These are phyloP conservation scores for Dryas integrifolia DNA, from an alignment of 331 rosid species.

Conservation along the genomic window DNA sequence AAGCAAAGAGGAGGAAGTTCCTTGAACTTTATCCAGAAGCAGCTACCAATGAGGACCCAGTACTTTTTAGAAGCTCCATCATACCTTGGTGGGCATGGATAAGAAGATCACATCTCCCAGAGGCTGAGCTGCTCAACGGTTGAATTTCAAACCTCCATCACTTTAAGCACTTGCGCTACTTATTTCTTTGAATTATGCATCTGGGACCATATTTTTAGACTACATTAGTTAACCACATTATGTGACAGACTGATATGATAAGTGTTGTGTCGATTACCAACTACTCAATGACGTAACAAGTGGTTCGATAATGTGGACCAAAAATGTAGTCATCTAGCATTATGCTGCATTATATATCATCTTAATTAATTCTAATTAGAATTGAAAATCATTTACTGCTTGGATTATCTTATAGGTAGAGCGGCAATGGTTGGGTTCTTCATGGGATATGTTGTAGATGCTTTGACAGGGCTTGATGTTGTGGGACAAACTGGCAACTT, in stretches of 20 bases:
- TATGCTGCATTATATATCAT: not conserved
- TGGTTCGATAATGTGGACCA: no score
- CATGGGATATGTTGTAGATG: constrained; percentile 41
- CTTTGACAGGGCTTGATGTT: constrained; percentile 35
- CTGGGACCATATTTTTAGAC: no score
- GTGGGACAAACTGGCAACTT: constrained; percentile 45
- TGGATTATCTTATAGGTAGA: constrained; percentile 24
- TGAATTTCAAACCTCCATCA: not conserved
- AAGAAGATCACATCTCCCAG: constrained; percentile 29
- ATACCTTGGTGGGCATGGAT: constrained; percentile 57
- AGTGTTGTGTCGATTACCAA: no score
- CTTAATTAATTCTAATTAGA: not conserved
- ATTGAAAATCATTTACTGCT: no score
- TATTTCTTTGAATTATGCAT: not conserved
- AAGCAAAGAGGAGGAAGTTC: constrained; percentile 51
- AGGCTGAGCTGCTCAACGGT: constrained; percentile 43
- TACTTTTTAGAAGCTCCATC: constrained; percentile 38
- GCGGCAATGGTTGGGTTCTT: constrained; percentile 54
- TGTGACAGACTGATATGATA: no score
- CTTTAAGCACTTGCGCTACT: not conserved
- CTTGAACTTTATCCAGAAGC: constrained; percentile 40
- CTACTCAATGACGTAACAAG: no score
- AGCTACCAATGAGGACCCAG: constrained; percentile 34
- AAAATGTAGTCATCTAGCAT: not conserved
- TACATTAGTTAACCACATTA: no score